phyloP scores from a whole-genome alignment of 805 yeast species.

The Candida suzukii region DNA sequence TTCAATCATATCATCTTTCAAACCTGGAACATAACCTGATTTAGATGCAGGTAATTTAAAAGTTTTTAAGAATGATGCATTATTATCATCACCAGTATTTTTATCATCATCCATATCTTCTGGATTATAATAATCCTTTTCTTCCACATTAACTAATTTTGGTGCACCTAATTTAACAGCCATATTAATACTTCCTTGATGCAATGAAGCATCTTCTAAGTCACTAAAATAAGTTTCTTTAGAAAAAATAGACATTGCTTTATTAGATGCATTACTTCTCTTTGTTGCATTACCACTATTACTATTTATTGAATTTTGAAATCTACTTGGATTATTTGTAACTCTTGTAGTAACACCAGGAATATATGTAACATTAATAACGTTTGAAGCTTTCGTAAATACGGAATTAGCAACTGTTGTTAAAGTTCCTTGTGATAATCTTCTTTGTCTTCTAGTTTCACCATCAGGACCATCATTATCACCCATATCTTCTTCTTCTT shows the following conservation, averaged over 20 bases:
- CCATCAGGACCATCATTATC: slow-evolving; percentile 18
- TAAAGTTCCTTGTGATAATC: slow-evolving; percentile 22
- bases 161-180: slow-evolving; percentile 19
- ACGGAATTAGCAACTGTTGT: slow-evolving; percentile 50
- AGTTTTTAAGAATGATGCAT: too few species aligned
- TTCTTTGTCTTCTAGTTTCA: slow-evolving; percentile 9
- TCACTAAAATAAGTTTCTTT: slow-evolving; percentile 27
- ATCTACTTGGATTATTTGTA: slow-evolving; percentile 4
- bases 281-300: background rate
- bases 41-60: slow-evolving; percentile 10
- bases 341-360: slow-evolving; percentile 82
- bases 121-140: slow-evolving; percentile 19
- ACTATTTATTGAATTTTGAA: background rate
- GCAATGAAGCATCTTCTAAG: slow-evolving; percentile 24
- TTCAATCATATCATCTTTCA: slow-evolving; percentile 12
- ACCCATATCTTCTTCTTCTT: slow-evolving; percentile 12
- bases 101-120: slow-evolving; percentile 7
- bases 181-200: slow-evolving; percentile 23
- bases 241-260: slow-evolving; percentile 21
- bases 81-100: background rate
- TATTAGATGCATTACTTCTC: slow-evolving; percentile 5
- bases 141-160: slow-evolving; percentile 17
- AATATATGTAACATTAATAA: slow-evolving; percentile 86
- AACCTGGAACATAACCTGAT: slow-evolving; percentile 14
- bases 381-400: slow-evolving; percentile 75